Evolutionary conservation across 306 rosid genomes (phyloP).

Genomic region (Vigna angularis): DNA sequence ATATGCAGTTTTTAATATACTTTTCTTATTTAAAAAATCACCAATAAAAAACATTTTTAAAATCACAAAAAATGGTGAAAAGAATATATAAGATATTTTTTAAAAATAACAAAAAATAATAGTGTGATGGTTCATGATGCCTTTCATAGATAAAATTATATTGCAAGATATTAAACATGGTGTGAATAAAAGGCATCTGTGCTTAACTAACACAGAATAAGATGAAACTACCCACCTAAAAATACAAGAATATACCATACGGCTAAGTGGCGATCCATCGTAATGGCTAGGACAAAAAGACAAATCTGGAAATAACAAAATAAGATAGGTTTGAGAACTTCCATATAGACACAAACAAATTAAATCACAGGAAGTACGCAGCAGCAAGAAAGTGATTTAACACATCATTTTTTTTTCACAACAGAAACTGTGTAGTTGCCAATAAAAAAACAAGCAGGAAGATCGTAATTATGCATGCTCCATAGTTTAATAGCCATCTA

Average conservation of each 20-base stretch:
- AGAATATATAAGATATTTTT: slow-evolving; percentile 3
- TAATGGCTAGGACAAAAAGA: slow-evolving; percentile 67
- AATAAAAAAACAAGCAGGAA: slow-evolving; percentile 7
- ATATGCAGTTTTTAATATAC: too few species aligned
- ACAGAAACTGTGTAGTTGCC: slow-evolving; percentile 23
- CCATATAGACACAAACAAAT: slow-evolving; percentile 11
- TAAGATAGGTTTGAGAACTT: slow-evolving; percentile 39
- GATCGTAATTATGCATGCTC: not conserved
- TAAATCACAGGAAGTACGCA: slow-evolving; percentile 6
- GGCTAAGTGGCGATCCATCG: slow-evolving; percentile 81
- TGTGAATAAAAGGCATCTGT: slow-evolving; percentile 14
- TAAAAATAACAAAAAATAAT: not conserved
- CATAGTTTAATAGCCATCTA: slow-evolving; percentile 4
- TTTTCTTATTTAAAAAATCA: too few species aligned
- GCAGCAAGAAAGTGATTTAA: slow-evolving; percentile 9
- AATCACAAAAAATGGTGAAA: not conserved
- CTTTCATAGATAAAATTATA: slow-evolving; percentile 9
- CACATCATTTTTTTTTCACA: slow-evolving; percentile 1
- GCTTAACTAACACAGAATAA: slow-evolving; percentile 23
- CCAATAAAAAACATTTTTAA: slow-evolving; percentile 12
- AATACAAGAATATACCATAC: slow-evolving; percentile 75
- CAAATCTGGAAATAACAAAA: slow-evolving; percentile 66
- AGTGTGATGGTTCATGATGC: not conserved
- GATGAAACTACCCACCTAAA: slow-evolving; percentile 63
- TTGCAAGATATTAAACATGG: slow-evolving; percentile 31